Evolutionary conservation across 306 rosid species (phyloP).

Genomic region (Chamaecrista fasciculata): DNA sequence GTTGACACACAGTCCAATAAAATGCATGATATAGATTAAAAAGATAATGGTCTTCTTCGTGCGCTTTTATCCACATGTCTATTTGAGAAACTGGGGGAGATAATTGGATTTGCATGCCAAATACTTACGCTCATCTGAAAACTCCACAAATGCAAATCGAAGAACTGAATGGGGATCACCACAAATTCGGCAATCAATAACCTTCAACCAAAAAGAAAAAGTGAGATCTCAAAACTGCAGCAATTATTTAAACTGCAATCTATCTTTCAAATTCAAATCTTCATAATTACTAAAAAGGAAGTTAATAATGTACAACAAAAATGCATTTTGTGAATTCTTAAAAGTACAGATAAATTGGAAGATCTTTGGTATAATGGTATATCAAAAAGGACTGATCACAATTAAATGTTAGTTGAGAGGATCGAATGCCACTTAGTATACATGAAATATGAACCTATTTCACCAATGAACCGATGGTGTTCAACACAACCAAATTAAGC

Average conservation of each 20-base stretch:
- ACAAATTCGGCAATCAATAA: constrained; percentile 74
- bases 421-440: neutral
- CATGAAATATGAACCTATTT: neutral
- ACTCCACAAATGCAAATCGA: constrained; percentile 87
- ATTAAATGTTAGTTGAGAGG: neutral
- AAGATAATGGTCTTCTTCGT: neutral
- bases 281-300: neutral
- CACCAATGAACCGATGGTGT: neutral
- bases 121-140: constrained; percentile 70
- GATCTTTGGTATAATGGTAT: neutral
- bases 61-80: neutral
- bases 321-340: neutral
- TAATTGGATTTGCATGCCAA: constrained; percentile 6
- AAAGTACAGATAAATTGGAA: neutral
- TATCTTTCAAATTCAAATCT: neutral
- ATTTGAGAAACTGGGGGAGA: neutral
- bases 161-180: constrained; percentile 81
- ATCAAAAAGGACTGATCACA: neutral
- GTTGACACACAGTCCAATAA: constrained; percentile 33
- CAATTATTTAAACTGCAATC: neutral
- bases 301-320: neutral
- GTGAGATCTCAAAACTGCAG: constrained; percentile 1
- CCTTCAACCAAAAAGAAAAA: constrained; percentile 43
- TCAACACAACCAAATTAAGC: neutral
- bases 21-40: constrained; percentile 18